phyloP scores from a whole-genome alignment of 202 grass and related monocot genomes.

The Dendrocalamus latiflorus region DNA sequence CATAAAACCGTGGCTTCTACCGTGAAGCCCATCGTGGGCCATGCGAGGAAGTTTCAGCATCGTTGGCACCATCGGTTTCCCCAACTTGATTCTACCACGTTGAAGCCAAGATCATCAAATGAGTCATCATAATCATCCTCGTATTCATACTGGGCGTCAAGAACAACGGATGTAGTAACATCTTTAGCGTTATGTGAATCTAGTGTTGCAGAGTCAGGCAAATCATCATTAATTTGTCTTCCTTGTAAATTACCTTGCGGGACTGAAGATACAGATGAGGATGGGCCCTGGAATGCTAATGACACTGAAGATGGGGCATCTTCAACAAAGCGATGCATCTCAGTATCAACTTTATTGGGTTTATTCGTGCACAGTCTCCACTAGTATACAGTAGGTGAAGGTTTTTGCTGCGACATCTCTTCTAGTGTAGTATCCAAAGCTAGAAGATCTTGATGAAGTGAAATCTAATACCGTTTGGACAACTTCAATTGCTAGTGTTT shows the following conservation, averaged over 20 bases:
- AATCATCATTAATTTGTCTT: slow-evolving; percentile 52
- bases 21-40: slow-evolving; percentile 67
- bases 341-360: slow-evolving; percentile 24
- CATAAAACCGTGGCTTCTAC: slow-evolving; percentile 82
- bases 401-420: slow-evolving; percentile 54
- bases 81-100: slow-evolving; percentile 78
- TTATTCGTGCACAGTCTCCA: slow-evolving; percentile 34
- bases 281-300: slow-evolving; percentile 25
- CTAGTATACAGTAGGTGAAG: slow-evolving; percentile 44
- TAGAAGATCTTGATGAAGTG: no score
- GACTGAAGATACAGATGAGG: slow-evolving; percentile 45
- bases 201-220: slow-evolving; percentile 47
- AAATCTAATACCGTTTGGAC: no score
- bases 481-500: no score
- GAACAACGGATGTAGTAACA: slow-evolving; percentile 45
- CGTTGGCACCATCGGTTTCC: slow-evolving; percentile 55
- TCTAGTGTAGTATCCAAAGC: slow-evolving; percentile 73
- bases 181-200: slow-evolving; percentile 68
- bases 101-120: slow-evolving; percentile 95
- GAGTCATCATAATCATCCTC: slow-evolving; percentile 97
- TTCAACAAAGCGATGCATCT: slow-evolving; percentile 30
- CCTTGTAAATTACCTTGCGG: slow-evolving; percentile 75
- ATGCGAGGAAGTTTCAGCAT: slow-evolving; percentile 39
- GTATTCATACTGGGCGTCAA: slow-evolving; percentile 74
- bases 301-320: slow-evolving; percentile 49